phyloP scores from a whole-genome alignment of 106 monocot genomes.

The Platanthera zijinensis region DNA sequence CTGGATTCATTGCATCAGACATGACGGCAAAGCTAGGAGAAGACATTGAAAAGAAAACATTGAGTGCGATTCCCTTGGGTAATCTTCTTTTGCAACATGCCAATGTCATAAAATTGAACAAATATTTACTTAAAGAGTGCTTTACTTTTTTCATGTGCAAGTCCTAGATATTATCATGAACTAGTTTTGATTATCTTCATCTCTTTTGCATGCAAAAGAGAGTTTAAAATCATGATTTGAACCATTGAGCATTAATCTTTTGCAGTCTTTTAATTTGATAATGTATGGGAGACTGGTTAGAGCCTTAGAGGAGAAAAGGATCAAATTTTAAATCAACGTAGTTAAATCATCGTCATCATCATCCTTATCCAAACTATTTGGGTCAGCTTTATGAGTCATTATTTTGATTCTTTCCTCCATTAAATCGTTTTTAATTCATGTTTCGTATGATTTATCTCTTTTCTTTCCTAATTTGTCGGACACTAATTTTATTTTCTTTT shows the following conservation, averaged over 20 bases:
- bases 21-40: slow-evolving; percentile 73
- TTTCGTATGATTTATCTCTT: too few relatives aligned
- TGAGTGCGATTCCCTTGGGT: slow-evolving; percentile 69
- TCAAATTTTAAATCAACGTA: not conserved
- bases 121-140: not conserved
- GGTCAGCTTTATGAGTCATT: too few relatives aligned
- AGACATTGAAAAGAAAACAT: slow-evolving; percentile 63
- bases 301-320: too few relatives aligned
- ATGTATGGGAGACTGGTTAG: not conserved
- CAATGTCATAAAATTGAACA: not conserved
- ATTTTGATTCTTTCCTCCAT: too few relatives aligned
- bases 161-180: not conserved
- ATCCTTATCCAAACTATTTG: too few relatives aligned
- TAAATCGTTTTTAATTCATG: too few relatives aligned
- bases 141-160: not conserved
- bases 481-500: too few relatives aligned
- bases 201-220: not conserved
- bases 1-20: slow-evolving; percentile 84
- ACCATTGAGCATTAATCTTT: not conserved
- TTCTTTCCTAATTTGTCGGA: too few relatives aligned
- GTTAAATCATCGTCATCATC: too few relatives aligned
- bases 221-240: not conserved
- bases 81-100: slow-evolving; percentile 1
- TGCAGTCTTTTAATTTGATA: not conserved
- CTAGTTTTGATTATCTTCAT: not conserved